Evolutionary conservation across 1,284 basidiomycete species (phyloP).

Genomic region (Mixia osmundae): DNA sequence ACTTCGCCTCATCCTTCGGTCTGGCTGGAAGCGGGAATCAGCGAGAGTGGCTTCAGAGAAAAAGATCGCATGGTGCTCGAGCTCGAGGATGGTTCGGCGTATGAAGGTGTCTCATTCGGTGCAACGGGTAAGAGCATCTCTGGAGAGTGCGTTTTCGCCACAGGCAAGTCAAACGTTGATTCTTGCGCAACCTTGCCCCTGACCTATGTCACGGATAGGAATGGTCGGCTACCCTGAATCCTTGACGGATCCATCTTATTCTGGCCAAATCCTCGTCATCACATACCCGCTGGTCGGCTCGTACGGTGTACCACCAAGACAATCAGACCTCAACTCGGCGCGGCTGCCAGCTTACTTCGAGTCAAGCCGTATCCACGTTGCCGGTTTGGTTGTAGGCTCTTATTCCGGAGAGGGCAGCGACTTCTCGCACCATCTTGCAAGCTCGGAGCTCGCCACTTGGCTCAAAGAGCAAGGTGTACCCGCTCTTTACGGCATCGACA

Average conservation of each 20-base stretch:
- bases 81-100: constrained; percentile 71
- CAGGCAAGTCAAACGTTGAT: constrained; percentile 49
- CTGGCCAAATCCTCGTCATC: constrained; percentile 90
- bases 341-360: constrained; percentile 67
- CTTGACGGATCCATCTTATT: constrained; percentile 93
- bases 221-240: constrained; percentile 99
- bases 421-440: constrained; percentile 84
- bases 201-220: constrained; percentile 29
- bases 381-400: constrained; percentile 77
- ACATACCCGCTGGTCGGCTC: constrained; percentile 95
- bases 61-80: constrained; percentile 45
- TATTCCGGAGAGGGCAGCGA: constrained; percentile 51
- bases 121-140: constrained; percentile 71
- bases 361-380: constrained; percentile 77
- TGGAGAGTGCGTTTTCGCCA: constrained; percentile 99
- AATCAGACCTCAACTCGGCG: constrained; percentile 26
- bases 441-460: constrained; percentile 72
- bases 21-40: too few species aligned
- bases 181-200: neutral
- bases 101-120: constrained; percentile 79
- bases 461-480: constrained; percentile 86
- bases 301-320: constrained; percentile 83
- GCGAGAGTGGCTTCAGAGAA: neutral
- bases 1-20: too few species aligned
- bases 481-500: constrained; percentile 90